phyloP scores from a whole-genome alignment of 257 asterid genomes.

The Primulina eburnea region DNA sequence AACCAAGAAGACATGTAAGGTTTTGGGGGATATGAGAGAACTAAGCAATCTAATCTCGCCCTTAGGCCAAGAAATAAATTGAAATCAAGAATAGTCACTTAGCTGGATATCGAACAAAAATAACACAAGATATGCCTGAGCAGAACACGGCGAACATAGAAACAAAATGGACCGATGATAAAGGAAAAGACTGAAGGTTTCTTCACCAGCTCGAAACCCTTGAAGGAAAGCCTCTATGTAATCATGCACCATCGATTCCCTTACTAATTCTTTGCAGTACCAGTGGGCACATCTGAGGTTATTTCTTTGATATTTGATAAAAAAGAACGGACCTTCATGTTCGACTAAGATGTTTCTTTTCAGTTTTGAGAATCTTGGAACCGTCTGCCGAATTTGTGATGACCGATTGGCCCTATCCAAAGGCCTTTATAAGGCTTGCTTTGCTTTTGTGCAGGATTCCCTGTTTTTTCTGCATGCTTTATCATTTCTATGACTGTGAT shows the following conservation, averaged over 20 bases:
- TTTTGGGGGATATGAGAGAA: background rate
- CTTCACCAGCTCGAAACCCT: background rate
- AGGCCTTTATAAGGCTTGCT: background rate
- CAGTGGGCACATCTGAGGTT: background rate
- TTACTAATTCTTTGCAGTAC: background rate
- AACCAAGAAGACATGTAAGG: background rate
- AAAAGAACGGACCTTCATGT: background rate
- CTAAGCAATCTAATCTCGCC: background rate
- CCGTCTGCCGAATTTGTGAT: background rate
- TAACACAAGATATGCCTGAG: background rate
- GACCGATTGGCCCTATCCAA: background rate
- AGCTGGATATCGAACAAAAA: background rate
- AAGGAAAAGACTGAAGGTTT: background rate
- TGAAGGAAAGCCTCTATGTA: background rate
- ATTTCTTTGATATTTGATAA: background rate
- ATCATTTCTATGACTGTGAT: background rate
- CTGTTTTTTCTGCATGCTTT: background rate
- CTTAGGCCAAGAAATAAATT: background rate
- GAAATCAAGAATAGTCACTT: background rate
- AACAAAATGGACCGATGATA: background rate
- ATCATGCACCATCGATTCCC: background rate
- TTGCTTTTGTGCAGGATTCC: background rate
- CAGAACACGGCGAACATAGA: background rate
- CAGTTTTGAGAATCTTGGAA: background rate
- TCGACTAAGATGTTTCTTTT: background rate